Evolutionary conservation across 2,329 filamentous ascomycete genomes (phyloP).

Genomic region (Fusarium irregulare): DNA sequence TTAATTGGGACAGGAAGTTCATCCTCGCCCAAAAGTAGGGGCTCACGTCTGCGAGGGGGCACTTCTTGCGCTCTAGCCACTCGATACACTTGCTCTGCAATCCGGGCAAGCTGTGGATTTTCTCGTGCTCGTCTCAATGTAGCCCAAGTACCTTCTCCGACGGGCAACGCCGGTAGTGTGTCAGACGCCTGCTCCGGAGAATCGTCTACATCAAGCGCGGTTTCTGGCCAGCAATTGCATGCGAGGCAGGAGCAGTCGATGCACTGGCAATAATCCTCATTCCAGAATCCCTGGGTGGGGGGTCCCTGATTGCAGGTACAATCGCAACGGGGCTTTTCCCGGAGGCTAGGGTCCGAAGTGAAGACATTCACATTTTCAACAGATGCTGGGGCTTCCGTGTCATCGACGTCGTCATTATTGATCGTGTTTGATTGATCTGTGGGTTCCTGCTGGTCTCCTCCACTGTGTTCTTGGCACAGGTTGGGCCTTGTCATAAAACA

Average conservation of each 20-base stretch:
- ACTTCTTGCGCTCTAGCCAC: background rate
- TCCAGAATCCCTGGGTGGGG: background rate
- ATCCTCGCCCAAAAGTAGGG: background rate
- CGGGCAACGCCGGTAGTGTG: background rate
- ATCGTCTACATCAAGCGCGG: background rate
- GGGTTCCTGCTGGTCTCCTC: background rate
- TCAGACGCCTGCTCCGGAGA: background rate
- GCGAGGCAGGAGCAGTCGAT: background rate
- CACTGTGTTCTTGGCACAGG: background rate
- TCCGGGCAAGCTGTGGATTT: background rate
- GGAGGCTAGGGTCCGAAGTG: background rate
- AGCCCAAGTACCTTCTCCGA: background rate
- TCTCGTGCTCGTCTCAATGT: background rate
- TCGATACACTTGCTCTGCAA: background rate
- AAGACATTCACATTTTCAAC: slow-evolving; percentile 1
- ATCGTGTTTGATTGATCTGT: background rate
- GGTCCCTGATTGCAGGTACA: background rate
- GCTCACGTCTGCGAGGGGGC: background rate
- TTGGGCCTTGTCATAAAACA: background rate
- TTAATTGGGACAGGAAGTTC: background rate
- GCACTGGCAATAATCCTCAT: background rate
- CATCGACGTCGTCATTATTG: background rate
- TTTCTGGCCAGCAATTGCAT: background rate
- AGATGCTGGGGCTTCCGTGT: background rate
- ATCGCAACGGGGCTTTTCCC: background rate